These are phyloP conservation scores for Circinella minor DNA, from an alignment of 371 early-diverging fungal species.

Conservation along the genomic window DNA sequence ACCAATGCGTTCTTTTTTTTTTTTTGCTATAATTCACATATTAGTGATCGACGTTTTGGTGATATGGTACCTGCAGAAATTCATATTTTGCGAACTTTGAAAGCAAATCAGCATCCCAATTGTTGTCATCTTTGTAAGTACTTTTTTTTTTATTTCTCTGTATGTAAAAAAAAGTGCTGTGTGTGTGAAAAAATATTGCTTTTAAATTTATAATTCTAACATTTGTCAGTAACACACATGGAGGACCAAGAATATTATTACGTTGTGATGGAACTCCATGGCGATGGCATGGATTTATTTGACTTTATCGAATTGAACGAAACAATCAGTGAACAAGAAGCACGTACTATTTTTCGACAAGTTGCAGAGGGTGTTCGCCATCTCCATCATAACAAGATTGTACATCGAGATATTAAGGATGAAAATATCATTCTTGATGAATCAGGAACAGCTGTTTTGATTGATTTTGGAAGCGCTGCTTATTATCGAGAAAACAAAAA, in stretches of 20 bases:
- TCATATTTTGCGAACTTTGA: constrained; percentile 65
- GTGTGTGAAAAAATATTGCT: no score
- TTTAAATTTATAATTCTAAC: background rate
- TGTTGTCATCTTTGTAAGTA: constrained; percentile 59
- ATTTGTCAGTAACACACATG: constrained; percentile 45
- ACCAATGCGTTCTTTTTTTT: background rate
- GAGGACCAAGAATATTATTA: constrained; percentile 75
- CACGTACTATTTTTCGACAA: constrained; percentile 66
- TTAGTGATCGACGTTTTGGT: constrained; percentile 63
- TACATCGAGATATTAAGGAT: constrained; percentile 82
- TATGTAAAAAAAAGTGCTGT: no score
- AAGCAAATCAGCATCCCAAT: constrained; percentile 61
- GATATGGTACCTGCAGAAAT: constrained; percentile 70
- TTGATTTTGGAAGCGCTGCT: constrained; percentile 81
- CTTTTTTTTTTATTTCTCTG: no score
- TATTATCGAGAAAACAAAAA: constrained; percentile 61
- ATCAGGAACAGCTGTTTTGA: constrained; percentile 59
- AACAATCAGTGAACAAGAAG: constrained; percentile 60
- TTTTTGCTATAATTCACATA: background rate
- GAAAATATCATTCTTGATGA: constrained; percentile 77
- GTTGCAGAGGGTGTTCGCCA: constrained; percentile 69
- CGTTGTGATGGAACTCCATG: constrained; percentile 68
- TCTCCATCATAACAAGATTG: constrained; percentile 70
- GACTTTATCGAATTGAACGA: constrained; percentile 75
- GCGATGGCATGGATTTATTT: constrained; percentile 75